Evolutionary conservation across 2,329 filamentous ascomycete genomes (phyloP), one percentile per base, ranked within the genome.

Genomic region (Purpureocillium takamizusanense): DNA sequence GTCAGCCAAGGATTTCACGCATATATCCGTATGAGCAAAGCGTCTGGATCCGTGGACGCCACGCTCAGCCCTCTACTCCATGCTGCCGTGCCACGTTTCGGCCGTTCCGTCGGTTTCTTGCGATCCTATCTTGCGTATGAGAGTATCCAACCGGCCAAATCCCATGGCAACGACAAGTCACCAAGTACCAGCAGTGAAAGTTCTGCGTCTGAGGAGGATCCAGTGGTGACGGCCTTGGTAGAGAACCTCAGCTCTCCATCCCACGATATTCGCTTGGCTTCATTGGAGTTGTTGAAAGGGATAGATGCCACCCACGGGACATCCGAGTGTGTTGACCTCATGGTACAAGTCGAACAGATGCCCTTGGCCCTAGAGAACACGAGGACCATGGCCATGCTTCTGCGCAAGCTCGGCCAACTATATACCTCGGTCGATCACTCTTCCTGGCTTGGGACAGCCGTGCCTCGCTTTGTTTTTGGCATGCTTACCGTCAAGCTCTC

Each of bases 381-480:
- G 36, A 77, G 92, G 40, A 77, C 78, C 14, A 76, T 95, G 27
- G 82, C 86, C 2, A 94, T 95, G 75, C 80, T 90, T 45, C 74
- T 95, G 38, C 83, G 90, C 34, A 88, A 86, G 51, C 70, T 95
- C 32, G 70, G 81, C 12, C 63, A 71, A 38, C 62, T 62, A 23
- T 94, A 92, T 54, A 62, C 72, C 6, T 67, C 73, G 17, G 55
- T 81, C 9, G 65, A 68, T 31, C 63, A 74, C 2, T 69, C 75
- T 29, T 74, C 74, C 2, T 85, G 82, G 76, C 63, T 94, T 46
- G 70, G 75, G 42, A 72, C 75, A 50, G 78, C 87, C 7, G 73
- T 97, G 23, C 85, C 89, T 0, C 72, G 77, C 1, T 97, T 89
- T 52, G 80, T 87, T 50, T 95, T 95, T 50, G 92, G 92, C 35